Base-by-base conservation (phyloP, 164 flowering plant genomes). In the Umbilicus rupestris region DNA sequence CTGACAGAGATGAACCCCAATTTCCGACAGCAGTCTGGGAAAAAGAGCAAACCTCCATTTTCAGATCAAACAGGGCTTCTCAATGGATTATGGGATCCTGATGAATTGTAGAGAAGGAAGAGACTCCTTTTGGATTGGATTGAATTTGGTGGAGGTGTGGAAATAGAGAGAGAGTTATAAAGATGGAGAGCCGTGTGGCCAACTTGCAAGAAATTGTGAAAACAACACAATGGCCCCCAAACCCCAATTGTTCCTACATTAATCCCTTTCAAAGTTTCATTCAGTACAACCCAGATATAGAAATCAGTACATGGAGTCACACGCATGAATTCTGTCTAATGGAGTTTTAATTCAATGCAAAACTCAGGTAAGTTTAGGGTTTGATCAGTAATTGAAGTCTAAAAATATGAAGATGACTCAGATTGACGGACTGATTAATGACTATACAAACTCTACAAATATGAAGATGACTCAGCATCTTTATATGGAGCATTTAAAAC, bases 31-130 rank as follows among this genome's bases (percentile, higher is more conserved):
- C 45, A 42, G 66, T 44, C 22, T 72, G 59, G 1, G 79, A 69
- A 63, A 74, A 70, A 55, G 75, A 62, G n/a, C 73, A 72, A 59
- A 73, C 68, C 66, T 76, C 81, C 81, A 75, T 78, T 39, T 65
- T 6, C 24, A 33, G 67, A 44, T 55, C 39, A 5, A 12, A 22
- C 28, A 50, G 20, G 28, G 1, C 10, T 26, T 7, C 3, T 52
- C 31, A 26, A 49, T 4, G 15, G 49, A 45, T 45, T 45, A 45
- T 45, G 49, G 16, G 50, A 20, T 3, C 8, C 5, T n/a, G 15
- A 49, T n/a, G 55, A 45, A 17, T 45, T 12, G 20, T 16, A 45
- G 20, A 45, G 49, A 45, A 16, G 49, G 20, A 20, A 49, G 28
- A 20, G 10, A 3, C 28, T 20, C 57, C 10, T n/a, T 4, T 3